These are phyloP conservation scores for Meyerozyma elateridarum DNA, from an alignment of 1,139 yeast genomes.

Conservation along the genomic window DNA sequence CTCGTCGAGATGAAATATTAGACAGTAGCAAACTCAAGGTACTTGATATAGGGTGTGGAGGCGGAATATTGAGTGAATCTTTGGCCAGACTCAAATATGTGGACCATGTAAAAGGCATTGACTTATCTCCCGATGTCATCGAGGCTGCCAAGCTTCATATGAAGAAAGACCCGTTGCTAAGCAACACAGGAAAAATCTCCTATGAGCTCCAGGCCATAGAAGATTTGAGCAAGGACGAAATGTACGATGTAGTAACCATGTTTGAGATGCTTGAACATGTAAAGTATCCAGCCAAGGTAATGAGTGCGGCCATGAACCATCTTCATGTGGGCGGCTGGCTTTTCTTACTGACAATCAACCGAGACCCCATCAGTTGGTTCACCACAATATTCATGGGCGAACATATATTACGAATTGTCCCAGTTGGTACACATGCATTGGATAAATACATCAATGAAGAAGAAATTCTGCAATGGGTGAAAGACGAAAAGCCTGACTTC, in stretches of 20 bases:
- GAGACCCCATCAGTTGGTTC: conserved; percentile 86
- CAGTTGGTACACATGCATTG: conserved; percentile 86
- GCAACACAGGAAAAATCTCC: conserved; percentile 37
- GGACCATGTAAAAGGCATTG: conserved; percentile 70
- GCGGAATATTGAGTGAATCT: conserved; percentile 86
- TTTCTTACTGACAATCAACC: conserved; percentile 84
- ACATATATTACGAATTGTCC: conserved; percentile 72
- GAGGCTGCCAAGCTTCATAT: conserved; percentile 74
- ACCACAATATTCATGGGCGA: conserved; percentile 94
- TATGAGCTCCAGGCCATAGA: conserved; percentile 65
- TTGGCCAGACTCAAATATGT: conserved; percentile 72
- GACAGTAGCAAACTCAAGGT: conserved; percentile 40
- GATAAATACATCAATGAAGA: conserved; percentile 76
- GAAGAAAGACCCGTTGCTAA: conserved; percentile 56
- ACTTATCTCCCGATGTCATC: conserved; percentile 76
- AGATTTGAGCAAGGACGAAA: conserved; percentile 40
- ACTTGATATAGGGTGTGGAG: conserved; percentile 96
- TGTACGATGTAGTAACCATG: conserved; percentile 77
- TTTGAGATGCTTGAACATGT: conserved; percentile 96
- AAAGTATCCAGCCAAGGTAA: conserved; percentile 70
- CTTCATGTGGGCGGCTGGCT: conserved; percentile 81
- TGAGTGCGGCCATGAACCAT: conserved; percentile 60
- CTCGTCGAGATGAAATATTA: conserved; percentile 38
- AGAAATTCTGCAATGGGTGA: conserved; percentile 69
- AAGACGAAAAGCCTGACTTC: conserved; percentile 37